phyloP scores from a whole-genome alignment of 495 filamentous ascomycete genomes.

The Daldinia grandis region DNA sequence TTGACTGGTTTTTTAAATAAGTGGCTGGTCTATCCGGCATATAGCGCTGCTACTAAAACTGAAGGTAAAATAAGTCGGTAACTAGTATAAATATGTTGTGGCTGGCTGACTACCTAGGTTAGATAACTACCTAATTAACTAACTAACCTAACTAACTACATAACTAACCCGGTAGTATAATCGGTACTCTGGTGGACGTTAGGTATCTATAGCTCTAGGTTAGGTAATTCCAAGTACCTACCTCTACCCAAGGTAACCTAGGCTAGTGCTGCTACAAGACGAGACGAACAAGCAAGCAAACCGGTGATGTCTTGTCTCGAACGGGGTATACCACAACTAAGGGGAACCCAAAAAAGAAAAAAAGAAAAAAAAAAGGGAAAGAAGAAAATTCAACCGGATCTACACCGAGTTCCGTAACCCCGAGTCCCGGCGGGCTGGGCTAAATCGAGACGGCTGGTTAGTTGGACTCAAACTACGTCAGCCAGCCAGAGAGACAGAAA shows the following conservation, averaged over 20 bases:
- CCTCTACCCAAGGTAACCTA: too few relatives aligned
- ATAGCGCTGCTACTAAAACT: not conserved
- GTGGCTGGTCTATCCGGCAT: not conserved
- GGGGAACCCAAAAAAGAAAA: not conserved
- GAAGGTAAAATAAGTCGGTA: not conserved
- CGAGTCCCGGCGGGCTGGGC: constrained; percentile 6
- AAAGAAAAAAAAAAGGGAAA: not conserved
- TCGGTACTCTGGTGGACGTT: not conserved
- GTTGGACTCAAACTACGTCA: too few relatives aligned
- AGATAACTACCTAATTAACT: not conserved
- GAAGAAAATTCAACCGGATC: not conserved
- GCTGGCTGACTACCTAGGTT: not conserved
- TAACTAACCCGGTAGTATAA: not conserved
- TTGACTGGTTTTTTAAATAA: not conserved
- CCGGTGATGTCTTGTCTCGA: not conserved
- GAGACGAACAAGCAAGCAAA: too few relatives aligned
- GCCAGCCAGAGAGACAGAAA: too few relatives aligned
- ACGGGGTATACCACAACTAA: not conserved
- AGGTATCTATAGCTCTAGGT: not conserved
- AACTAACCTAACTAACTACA: not conserved
- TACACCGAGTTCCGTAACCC: constrained; percentile 4
- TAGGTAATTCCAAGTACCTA: not conserved
- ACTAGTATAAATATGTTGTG: not conserved
- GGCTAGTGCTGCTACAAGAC: too few relatives aligned
- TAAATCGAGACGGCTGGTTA: not conserved